These are phyloP conservation scores for Mimosa pudica DNA, from an alignment of 306 rosid genomes.

Conservation along the genomic window DNA sequence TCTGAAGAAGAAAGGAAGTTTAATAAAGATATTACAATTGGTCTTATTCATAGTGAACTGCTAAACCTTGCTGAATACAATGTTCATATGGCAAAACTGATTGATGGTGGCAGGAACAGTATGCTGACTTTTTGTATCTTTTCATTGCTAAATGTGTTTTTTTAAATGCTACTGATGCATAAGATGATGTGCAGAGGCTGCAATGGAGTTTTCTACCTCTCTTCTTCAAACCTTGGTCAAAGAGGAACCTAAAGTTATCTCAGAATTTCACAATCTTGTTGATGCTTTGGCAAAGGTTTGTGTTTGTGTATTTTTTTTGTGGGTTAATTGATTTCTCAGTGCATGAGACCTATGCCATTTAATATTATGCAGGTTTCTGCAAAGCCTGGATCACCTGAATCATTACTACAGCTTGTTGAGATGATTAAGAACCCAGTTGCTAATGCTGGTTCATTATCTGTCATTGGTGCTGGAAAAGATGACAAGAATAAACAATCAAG, in stretches of 20 bases:
- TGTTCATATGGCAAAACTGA: conserved; percentile 95
- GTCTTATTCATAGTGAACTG: conserved; percentile 85
- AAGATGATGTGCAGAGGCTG: conserved; percentile 69
- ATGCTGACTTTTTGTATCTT: conserved; percentile 41
- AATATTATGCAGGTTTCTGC: conserved; percentile 66
- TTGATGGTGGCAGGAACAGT: conserved; percentile 98
- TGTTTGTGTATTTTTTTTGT: conserved; percentile 12
- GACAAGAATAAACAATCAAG: conserved; percentile 73
- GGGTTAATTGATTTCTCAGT: conserved; percentile 3
- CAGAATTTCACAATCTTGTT: conserved; percentile 96
- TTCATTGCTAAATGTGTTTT: conserved; percentile 8
- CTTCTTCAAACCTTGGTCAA: conserved; percentile 74
- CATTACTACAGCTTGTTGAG: conserved; percentile 85
- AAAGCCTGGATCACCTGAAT: conserved; percentile 92
- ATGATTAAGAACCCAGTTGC: conserved; percentile 76
- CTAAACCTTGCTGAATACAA: conserved; percentile 95
- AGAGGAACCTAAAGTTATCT: conserved; percentile 83
- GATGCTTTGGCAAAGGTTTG: conserved; percentile 91
- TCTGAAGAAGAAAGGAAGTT: conserved; percentile 95
- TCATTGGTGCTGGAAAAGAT: conserved; percentile 73
- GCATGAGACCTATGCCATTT: conserved; percentile 29
- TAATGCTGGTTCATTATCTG: conserved; percentile 49
- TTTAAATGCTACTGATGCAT: conserved; percentile 27
- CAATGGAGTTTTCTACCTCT: conserved; percentile 82
- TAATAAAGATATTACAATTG: conserved; percentile 85